phyloP scores from a whole-genome alignment of 1,284 basidiomycete genomes.

The Papiliotrema terrestris region DNA sequence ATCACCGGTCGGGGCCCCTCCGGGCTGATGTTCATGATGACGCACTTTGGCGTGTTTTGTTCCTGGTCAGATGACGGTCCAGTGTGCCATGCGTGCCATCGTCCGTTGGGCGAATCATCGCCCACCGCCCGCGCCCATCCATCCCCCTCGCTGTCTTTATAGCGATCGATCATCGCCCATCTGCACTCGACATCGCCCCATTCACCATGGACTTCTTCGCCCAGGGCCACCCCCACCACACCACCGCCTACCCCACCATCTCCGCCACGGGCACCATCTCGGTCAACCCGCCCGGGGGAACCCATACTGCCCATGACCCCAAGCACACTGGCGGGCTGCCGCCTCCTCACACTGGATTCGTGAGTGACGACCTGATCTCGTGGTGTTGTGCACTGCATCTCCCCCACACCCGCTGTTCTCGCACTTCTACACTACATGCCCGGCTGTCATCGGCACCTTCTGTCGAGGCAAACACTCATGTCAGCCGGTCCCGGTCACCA shows the following conservation, averaged over 20 bases:
- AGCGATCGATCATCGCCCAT: no score
- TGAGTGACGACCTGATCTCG: conserved; percentile 11
- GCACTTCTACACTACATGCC: no score
- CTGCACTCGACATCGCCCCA: no score
- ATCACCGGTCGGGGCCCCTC: no score
- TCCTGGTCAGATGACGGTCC: no score
- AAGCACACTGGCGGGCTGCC: conserved; percentile 19
- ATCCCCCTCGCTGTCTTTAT: no score
- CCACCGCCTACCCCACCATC: not conserved
- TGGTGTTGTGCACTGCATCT: not conserved
- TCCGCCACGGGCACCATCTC: conserved; percentile 31
- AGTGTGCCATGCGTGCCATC: no score
- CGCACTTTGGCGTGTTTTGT: no score
- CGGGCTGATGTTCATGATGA: no score
- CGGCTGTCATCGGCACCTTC: not conserved
- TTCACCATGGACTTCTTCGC: conserved; percentile 5
- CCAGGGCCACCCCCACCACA: not conserved
- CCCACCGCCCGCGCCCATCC: no score
- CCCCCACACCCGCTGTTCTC: not conserved
- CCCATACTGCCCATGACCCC: conserved; percentile 18
- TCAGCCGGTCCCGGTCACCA: conserved; percentile 10
- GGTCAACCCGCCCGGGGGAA: conserved; percentile 36
- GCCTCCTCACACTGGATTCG: conserved; percentile 25
- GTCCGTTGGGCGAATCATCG: no score
- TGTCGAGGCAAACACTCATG: not conserved